Base-by-base conservation (phyloP, 257 asterid species). In the Nicotiana noctiflora region DNA sequence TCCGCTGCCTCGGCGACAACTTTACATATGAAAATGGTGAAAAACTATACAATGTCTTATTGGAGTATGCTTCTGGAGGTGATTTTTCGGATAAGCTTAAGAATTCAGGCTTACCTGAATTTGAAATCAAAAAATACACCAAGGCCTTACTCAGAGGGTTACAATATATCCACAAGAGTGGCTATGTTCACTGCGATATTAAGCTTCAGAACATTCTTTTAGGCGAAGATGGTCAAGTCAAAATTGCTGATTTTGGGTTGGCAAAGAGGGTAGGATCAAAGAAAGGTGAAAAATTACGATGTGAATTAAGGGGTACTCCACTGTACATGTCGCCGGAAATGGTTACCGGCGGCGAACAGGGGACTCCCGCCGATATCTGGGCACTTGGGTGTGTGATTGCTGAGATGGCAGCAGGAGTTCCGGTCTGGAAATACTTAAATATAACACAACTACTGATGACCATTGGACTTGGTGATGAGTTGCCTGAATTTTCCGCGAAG, bases 251-350 rank as follows among this genome's bases (percentile, higher is more conserved):
- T 93, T 95, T 95, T 56, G 99, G 99, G 0, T 55, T 95, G 84
- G 96, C 99, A 27, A 93, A 91, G 83, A 70, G 75, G 9, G 84
- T 8, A 0, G 90, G 79, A 7, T 74, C 51, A 7, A 11, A 19
- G 4, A 40, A 83, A 19, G 87, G 18, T 17, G 68, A 44, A 0
- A 78, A 15, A 27, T 32, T 13, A 66, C 61, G 87, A 23, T 29
- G 85, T 62, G 91, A 90, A 80, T 57, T 95, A 79, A 86, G 97
- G 79, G 98, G 99, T 19, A 95, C 97, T 59, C 99, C 98, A 4
- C 29, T 94, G 84, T 94, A 94, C 75, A 94, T 94, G 98, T 91
- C 98, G 80, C 98, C 98, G 83, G 98, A 94, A 85, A 89, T 89
- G 91, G 91, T 92, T 1, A 68, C 88, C 88, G 90, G 89, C 10